Conservation (phyloP, 129 eudicot genomes). For the Tagetes patula region DNA sequence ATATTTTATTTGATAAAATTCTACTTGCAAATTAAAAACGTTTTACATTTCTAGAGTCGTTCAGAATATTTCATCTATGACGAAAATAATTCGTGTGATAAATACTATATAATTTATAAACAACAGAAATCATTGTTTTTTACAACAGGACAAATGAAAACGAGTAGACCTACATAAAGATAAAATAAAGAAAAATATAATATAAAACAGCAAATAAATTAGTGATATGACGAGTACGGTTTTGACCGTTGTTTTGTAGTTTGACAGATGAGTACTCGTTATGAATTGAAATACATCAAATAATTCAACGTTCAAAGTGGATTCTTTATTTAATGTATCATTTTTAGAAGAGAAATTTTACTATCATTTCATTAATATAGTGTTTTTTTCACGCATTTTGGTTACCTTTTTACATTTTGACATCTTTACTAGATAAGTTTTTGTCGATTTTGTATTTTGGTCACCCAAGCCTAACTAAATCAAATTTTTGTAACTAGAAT, state of each 20-base stretch:
- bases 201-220: neutral
- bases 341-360: too few relatives aligned
- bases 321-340: too few relatives aligned
- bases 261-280: neutral
- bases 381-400: too few relatives aligned
- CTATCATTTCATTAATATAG: too few relatives aligned
- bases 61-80: neutral
- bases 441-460: too few relatives aligned
- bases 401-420: too few relatives aligned
- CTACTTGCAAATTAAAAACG: neutral
- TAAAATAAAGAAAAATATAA: neutral
- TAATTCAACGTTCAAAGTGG: too few relatives aligned
- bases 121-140: neutral
- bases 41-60: neutral
- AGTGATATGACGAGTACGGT: neutral
- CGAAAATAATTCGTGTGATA: neutral
- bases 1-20: neutral
- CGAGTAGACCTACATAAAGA: neutral
- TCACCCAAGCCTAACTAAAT: too few relatives aligned
- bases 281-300: neutral
- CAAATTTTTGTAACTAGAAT: too few relatives aligned
- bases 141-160: neutral
- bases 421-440: too few relatives aligned
- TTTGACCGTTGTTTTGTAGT: slow-evolving; percentile 24
- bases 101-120: neutral